Conservation (phyloP, 1,284 basidiomycete genomes). For the Malassezia slooffiae region DNA sequence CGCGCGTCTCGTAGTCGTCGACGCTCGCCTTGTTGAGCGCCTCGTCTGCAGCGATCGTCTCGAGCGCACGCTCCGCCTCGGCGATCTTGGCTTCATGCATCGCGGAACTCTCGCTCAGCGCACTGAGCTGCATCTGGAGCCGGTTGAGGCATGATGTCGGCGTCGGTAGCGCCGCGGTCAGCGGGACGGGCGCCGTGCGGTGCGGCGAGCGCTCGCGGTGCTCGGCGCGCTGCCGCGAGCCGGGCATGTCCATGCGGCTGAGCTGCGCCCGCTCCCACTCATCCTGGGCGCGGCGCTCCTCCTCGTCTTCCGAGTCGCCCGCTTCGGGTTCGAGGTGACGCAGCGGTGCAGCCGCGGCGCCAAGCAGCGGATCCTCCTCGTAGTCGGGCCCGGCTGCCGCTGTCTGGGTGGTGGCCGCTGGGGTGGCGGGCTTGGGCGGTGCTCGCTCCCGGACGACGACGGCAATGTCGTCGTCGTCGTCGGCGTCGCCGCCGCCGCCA, state of each 20-base stretch:
- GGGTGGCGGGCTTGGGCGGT: not conserved
- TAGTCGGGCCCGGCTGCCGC: slow-evolving; percentile 5
- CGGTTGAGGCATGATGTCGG: slow-evolving; percentile 23
- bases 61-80: slow-evolving; percentile 16
- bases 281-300: slow-evolving; percentile 52
- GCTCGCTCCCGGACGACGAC: slow-evolving; percentile 12
- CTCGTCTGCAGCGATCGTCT: slow-evolving; percentile 22
- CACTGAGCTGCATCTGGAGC: slow-evolving; percentile 16
- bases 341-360: not conserved
- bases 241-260: slow-evolving; percentile 17
- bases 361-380: slow-evolving; percentile 2
- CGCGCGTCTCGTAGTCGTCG: slow-evolving; percentile 22
- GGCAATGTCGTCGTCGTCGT: slow-evolving; percentile 17
- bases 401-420: not conserved
- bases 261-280: slow-evolving; percentile 33
- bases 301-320: slow-evolving; percentile 64
- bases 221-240: not conserved
- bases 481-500: slow-evolving; percentile 12
- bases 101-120: slow-evolving; percentile 18
- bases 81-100: slow-evolving; percentile 16
- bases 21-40: slow-evolving; percentile 24
- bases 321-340: slow-evolving; percentile 50
- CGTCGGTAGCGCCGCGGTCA: slow-evolving; percentile 25
- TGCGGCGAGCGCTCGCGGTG: slow-evolving; percentile 22
- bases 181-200: slow-evolving; percentile 23